Conservation (phyloP, 768 basidiomycete species). For the Mycena maculata region DNA sequence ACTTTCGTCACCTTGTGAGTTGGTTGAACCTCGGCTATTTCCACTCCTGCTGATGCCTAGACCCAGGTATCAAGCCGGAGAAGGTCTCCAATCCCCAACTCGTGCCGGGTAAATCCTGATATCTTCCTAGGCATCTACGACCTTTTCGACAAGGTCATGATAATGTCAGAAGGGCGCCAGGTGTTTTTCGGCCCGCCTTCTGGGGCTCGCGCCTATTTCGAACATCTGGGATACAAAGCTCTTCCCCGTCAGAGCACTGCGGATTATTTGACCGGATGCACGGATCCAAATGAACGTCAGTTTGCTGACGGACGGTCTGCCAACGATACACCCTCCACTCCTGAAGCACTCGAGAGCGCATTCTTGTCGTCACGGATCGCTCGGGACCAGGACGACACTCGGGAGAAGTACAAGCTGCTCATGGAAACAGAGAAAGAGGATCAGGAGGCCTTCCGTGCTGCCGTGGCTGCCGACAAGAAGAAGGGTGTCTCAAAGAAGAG, state of each 20-base stretch:
- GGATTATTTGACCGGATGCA: constrained; percentile 87
- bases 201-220: constrained; percentile 84
- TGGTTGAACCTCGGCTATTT: background rate
- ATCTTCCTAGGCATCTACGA: constrained; percentile 61
- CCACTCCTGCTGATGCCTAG: constrained; percentile 11
- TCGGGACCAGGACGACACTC: constrained; percentile 54
- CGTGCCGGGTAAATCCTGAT: background rate
- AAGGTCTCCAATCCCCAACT: constrained; percentile 46
- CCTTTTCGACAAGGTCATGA: constrained; percentile 88
- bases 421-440: constrained; percentile 74
- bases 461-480: constrained; percentile 83
- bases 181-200: constrained; percentile 83
- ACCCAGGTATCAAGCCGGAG: constrained; percentile 80
- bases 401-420: constrained; percentile 64
- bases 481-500: constrained; percentile 80
- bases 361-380: constrained; percentile 64
- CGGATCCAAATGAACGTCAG: constrained; percentile 88
- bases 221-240: constrained; percentile 75
- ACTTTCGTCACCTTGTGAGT: constrained; percentile 82
- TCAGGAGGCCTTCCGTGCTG: constrained; percentile 81
- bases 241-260: constrained; percentile 87
- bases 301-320: constrained; percentile 72
- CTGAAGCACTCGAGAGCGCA: constrained; percentile 73
- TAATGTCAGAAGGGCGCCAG: constrained; percentile 84
- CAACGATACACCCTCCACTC: constrained; percentile 71